Percentiles rank a stretch among this genome's conserved stretches.
Evolutionary conservation across 2,329 filamentous ascomycete genomes (phyloP).

Genomic region (Penicillium sclerotigenum): DNA sequence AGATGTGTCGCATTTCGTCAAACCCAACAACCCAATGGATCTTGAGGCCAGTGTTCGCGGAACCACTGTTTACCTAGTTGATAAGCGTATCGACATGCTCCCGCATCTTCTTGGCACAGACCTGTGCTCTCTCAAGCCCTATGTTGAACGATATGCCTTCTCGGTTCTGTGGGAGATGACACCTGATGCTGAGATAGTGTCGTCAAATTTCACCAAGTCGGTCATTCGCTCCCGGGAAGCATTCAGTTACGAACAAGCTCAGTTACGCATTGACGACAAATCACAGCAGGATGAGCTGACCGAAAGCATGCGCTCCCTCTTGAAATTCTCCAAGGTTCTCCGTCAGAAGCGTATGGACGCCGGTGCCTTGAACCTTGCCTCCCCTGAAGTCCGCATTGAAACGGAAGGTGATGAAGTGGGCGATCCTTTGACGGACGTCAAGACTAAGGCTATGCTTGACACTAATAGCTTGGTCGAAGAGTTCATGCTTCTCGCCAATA

Average conservation of each 20-base stretch:
- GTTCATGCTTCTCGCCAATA: slow-evolving; percentile 98
- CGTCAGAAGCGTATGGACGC: slow-evolving; percentile 95
- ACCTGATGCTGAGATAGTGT: slow-evolving; percentile 77
- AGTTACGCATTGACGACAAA: slow-evolving; percentile 85
- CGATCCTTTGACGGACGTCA: slow-evolving; percentile 83
- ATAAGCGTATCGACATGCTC: slow-evolving; percentile 99
- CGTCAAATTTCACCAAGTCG: slow-evolving; percentile 88
- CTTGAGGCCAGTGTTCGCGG: slow-evolving; percentile 88
- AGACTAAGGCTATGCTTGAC: slow-evolving; percentile 89
- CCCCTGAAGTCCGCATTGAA: slow-evolving; percentile 95
- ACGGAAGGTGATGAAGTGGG: slow-evolving; percentile 94
- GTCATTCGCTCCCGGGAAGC: slow-evolving; percentile 95
- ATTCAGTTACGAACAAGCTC: slow-evolving; percentile 96
- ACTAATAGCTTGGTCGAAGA: slow-evolving; percentile 98
- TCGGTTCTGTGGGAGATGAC: slow-evolving; percentile 87
- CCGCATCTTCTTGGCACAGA: slow-evolving; percentile 94
- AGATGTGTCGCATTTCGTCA: slow-evolving; percentile 98
- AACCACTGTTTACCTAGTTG: slow-evolving; percentile 94
- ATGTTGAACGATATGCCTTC: slow-evolving; percentile 91
- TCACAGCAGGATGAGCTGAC: slow-evolving; percentile 88
- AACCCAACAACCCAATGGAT: slow-evolving; percentile 96
- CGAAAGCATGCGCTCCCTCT: slow-evolving; percentile 77
- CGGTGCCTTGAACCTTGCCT: slow-evolving; percentile 89
- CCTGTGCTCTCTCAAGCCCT: slow-evolving; percentile 92
- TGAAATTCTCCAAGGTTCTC: slow-evolving; percentile 87